Evolutionary conservation across 2,329 filamentous ascomycete genomes (phyloP).

Genomic region (Alternaria sp.): DNA sequence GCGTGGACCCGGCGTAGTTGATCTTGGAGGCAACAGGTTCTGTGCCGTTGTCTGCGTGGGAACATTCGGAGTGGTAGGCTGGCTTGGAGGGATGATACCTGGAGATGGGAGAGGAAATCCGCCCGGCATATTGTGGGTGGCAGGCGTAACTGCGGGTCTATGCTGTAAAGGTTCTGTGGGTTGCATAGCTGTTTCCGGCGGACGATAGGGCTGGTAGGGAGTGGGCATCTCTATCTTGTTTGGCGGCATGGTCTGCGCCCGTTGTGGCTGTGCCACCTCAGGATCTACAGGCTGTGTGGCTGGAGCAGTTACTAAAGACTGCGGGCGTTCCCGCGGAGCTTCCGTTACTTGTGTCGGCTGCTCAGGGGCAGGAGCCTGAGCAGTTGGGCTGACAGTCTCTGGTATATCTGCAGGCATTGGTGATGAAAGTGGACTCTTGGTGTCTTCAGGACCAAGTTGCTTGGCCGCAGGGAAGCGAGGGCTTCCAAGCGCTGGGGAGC

Average conservation of each 20-base stretch:
- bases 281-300: constrained; percentile 19
- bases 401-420: constrained; percentile 26
- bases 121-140: constrained; percentile 60
- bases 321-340: neutral
- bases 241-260: constrained; percentile 33
- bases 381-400: constrained; percentile 7
- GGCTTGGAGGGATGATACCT: constrained; percentile 52
- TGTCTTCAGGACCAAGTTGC: constrained; percentile 57
- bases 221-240: constrained; percentile 39
- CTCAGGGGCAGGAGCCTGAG: neutral
- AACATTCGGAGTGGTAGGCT: constrained; percentile 46
- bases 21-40: constrained; percentile 30
- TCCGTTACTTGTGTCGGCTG: constrained; percentile 1
- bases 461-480: constrained; percentile 51
- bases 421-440: constrained; percentile 31
- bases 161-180: constrained; percentile 25
- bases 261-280: constrained; percentile 22
- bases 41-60: constrained; percentile 28
- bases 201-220: constrained; percentile 19
- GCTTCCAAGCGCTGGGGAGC: constrained; percentile 73
- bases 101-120: constrained; percentile 66
- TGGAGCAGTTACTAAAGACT: constrained; percentile 11
- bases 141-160: constrained; percentile 39
- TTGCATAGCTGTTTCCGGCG: neutral
- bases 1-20: constrained; percentile 20